Evolutionary conservation across 257 asterid species (phyloP), one percentile per base, ranked within the genome.

Genomic region (Craterostigma plantagineum): DNA sequence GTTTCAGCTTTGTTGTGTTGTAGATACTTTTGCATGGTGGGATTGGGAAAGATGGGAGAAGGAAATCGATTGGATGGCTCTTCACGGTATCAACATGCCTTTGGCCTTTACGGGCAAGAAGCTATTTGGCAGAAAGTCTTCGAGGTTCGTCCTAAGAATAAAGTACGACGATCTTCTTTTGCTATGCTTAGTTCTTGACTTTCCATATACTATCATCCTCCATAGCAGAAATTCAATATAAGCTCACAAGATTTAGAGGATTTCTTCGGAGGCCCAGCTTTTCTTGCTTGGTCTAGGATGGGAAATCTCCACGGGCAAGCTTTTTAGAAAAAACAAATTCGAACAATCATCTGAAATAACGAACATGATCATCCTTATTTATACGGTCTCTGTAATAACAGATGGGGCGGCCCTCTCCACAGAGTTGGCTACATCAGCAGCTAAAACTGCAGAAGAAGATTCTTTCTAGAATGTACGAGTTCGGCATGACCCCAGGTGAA

Each of bases 261-360:
- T 64, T 87, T 82, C 79, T 87, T 87, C 56, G 95, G 98, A 43
- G 98, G 98, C 58, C 98, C 98, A 48, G 93, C 95, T 33, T 87
- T 82, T 67, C 95, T 87, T 67, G 95, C 95, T 48, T 87, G 98
- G 98, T 95, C 95, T 53, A 95, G 98, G 63, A 79, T 87, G 93
- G 98, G 95, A 23, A 87, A 87, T 67, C 69, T 87, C 47, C 98
- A 87, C 49, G 72, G 81, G 98, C 82, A 23, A 23, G 30, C 6
- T 2, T 23, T 23, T 23, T 23, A 23, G n/a, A n/a, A n/a, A n/a
- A n/a, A n/a, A n/a, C n/a, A n/a, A 23, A 23, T 23, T 23, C 30
- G 30, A 23, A 23, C 35, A 9, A 37, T 14, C 10, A n/a, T 30
- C 7, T 16, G 38, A 48, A 36, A 11, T n/a, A n/a, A n/a, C n/a